Percentiles rank a stretch among this genome's conserved stretches.
phyloP scores from a whole-genome alignment of 352 stramenopile species.

The Elongisporangium anandrum region DNA sequence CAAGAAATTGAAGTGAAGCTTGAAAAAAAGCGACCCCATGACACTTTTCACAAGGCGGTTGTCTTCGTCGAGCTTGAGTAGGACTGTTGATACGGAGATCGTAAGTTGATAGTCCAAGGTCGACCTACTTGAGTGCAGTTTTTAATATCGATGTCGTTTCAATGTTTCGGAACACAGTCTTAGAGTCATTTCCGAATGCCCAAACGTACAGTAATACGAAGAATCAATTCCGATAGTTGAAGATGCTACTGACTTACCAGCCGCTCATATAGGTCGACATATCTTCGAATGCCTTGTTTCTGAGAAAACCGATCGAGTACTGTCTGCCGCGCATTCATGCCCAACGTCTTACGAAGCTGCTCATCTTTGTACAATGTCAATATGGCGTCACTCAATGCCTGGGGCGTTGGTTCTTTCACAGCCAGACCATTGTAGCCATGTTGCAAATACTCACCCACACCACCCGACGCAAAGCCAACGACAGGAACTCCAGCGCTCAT shows the following conservation, averaged over 20 bases:
- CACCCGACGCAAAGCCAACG: constrained; percentile 40
- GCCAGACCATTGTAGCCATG: constrained; percentile 38
- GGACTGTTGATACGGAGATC: too few relatives aligned
- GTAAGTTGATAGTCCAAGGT: too few relatives aligned
- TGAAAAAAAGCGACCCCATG: too few relatives aligned
- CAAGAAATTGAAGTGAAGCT: too few relatives aligned
- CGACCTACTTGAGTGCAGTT: too few relatives aligned
- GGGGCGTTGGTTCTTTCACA: constrained; percentile 23
- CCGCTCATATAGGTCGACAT: not conserved
- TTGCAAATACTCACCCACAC: constrained; percentile 39
- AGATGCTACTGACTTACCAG: not conserved
- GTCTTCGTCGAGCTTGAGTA: too few relatives aligned
- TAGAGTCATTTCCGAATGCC: too few relatives aligned
- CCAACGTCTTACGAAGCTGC: constrained; percentile 17
- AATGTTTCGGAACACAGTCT: too few relatives aligned
- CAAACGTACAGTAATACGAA: too few relatives aligned
- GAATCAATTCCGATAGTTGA: too few relatives aligned
- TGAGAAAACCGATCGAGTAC: constrained; percentile 30
- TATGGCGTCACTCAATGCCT: constrained; percentile 21
- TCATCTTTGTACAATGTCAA: constrained; percentile 20
- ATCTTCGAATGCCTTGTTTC: constrained; percentile 6
- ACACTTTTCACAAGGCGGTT: too few relatives aligned
- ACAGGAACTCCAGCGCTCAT: constrained; percentile 52
- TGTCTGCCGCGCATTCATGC: constrained; percentile 27
- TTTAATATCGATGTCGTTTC: too few relatives aligned